Percentiles rank a stretch among this genome's conserved stretches.
Evolutionary conservation across 345 rosid genomes (phyloP).

Genomic region (Eucalyptus curtisii): DNA sequence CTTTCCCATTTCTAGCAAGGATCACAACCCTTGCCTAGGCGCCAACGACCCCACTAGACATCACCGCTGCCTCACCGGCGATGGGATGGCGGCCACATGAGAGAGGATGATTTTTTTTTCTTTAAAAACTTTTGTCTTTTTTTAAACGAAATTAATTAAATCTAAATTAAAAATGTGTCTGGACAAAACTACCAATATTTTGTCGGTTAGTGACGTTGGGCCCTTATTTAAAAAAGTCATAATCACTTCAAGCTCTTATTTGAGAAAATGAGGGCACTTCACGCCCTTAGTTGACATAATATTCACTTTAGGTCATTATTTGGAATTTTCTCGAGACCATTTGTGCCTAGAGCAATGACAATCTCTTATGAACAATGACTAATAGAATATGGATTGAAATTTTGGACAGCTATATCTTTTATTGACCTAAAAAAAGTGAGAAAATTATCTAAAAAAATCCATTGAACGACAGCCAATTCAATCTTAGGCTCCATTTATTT

Average conservation of each 20-base stretch:
- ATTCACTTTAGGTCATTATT: too few species aligned
- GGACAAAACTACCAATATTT: too few species aligned
- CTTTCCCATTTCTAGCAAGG: too few species aligned
- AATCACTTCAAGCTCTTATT: accelerated
- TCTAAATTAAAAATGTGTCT: too few species aligned
- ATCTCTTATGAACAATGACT: background rate
- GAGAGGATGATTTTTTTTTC: too few species aligned
- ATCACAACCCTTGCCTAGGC: too few species aligned
- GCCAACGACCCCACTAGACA: accelerated
- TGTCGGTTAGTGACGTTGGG: accelerated
- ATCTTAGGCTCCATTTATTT: too few species aligned
- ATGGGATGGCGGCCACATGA: accelerated
- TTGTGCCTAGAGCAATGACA: background rate
- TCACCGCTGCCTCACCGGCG: accelerated
- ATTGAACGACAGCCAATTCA: accelerated
- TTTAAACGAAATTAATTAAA: too few species aligned
- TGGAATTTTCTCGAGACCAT: background rate
- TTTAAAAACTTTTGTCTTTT: too few species aligned
- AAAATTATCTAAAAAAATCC: background rate
- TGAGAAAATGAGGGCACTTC: too few species aligned
- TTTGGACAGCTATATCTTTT: background rate
- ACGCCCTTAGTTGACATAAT: too few species aligned
- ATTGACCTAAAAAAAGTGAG: background rate
- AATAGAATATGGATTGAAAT: background rate
- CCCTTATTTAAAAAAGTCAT: too few species aligned